Evolutionary conservation across 2,329 filamentous ascomycete genomes (phyloP).

Genomic region (Pseudogymnoascus sp.): DNA sequence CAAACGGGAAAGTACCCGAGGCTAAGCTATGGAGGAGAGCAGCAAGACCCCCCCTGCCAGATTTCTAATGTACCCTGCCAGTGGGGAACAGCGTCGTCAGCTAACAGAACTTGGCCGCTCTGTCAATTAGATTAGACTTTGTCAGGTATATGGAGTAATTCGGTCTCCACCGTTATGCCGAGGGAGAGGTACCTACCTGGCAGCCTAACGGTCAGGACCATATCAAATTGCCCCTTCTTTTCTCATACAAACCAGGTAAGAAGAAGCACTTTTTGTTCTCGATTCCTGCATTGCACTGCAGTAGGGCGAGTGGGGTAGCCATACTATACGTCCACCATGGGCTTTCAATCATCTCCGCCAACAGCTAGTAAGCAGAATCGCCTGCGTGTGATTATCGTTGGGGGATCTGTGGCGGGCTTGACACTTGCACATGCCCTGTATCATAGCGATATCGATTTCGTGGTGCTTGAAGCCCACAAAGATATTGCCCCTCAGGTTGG

Average conservation of each 20-base stretch:
- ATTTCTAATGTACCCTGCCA: too few relatives aligned
- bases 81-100: neutral
- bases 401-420: conserved; percentile 42
- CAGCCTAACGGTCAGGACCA: too few relatives aligned
- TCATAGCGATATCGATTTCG: conserved; percentile 38
- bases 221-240: neutral
- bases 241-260: neutral
- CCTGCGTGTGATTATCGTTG: conserved; percentile 39
- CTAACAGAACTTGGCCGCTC: neutral
- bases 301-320: neutral
- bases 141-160: neutral
- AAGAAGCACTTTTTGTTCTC: neutral
- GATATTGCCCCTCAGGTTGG: conserved; percentile 40
- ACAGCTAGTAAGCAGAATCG: neutral
- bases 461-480: conserved; percentile 38
- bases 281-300: neutral
- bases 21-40: too few relatives aligned
- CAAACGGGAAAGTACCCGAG: too few relatives aligned
- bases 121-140: neutral
- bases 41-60: too few relatives aligned
- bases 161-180: neutral
- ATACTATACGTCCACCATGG: neutral
- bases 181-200: neutral
- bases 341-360: neutral
- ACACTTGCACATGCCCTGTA: conserved; percentile 41